phyloP scores from a whole-genome alignment of 495 filamentous ascomycete species.

The Penicillium lagena region DNA sequence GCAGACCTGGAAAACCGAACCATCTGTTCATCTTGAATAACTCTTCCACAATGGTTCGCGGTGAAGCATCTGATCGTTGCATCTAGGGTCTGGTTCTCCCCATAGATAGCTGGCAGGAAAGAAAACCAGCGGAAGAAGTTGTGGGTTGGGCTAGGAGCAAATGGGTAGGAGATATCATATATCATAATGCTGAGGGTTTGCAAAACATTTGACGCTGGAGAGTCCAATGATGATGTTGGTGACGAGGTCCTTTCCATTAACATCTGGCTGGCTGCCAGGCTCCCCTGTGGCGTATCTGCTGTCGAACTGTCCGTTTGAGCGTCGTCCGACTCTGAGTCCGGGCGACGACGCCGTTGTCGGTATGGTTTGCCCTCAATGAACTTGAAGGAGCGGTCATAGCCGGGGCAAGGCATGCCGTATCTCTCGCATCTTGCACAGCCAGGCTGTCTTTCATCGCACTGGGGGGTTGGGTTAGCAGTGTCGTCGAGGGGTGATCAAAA shows the following conservation, averaged over 20 bases:
- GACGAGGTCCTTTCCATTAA: neutral
- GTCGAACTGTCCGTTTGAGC: neutral
- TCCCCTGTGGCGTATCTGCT: too few relatives aligned
- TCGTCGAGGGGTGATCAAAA: neutral
- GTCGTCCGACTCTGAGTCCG: neutral
- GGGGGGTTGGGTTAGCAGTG: conserved; percentile 3
- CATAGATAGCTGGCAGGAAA: conserved; percentile 25
- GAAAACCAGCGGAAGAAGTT: conserved; percentile 21
- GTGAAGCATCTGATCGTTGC: conserved; percentile 23
- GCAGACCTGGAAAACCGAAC: conserved; percentile 21
- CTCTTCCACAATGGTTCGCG: conserved; percentile 24
- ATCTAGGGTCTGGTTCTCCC: conserved; percentile 21
- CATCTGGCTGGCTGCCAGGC: conserved; percentile 1
- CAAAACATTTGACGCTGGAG: conserved; percentile 14
- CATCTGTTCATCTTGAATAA: conserved; percentile 16
- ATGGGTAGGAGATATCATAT: conserved; percentile 18
- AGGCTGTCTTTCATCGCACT: conserved; percentile 29
- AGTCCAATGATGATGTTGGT: neutral
- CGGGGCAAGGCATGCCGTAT: conserved; percentile 29
- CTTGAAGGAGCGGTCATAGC: conserved; percentile 28
- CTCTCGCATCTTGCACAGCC: conserved; percentile 26
- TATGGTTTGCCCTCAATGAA: conserved; percentile 29
- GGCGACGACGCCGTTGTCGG: conserved; percentile 12
- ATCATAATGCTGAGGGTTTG: conserved; percentile 19
- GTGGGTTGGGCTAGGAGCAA: conserved; percentile 7